A percentile compares a stretch with the other conserved stretches of the same genome.
Conservation (phyloP, 176 grass and related monocot genomes). For the Tillandsia leiboldiana region DNA sequence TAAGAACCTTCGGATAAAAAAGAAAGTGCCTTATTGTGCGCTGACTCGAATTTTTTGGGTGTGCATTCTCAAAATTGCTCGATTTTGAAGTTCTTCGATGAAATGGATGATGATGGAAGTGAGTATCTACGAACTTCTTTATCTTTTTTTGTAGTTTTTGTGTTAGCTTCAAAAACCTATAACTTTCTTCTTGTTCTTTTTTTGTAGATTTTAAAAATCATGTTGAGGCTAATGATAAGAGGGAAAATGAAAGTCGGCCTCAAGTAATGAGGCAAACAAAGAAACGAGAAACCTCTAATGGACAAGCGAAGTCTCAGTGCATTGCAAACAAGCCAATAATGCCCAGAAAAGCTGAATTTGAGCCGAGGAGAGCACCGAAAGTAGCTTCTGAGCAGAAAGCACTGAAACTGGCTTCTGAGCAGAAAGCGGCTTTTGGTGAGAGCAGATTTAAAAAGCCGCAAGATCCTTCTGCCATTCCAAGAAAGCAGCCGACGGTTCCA, state of each 20-base stretch:
- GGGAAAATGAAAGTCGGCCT: constrained; percentile 4
- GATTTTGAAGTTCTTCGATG: constrained; percentile 45
- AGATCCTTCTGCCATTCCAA: constrained; percentile 20
- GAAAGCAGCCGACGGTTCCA: constrained; percentile 27
- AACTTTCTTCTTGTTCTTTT: neutral
- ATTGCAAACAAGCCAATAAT: constrained; percentile 24
- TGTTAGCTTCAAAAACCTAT: neutral
- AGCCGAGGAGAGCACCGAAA: constrained; percentile 31
- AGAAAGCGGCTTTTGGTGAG: constrained; percentile 5
- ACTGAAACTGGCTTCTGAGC: no score
- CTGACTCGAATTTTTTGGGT: constrained; percentile 29
- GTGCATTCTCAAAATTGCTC: constrained; percentile 23
- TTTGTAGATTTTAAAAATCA: constrained; percentile 60
- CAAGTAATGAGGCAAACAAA: constrained; percentile 39
- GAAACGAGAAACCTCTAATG: constrained; percentile 17
- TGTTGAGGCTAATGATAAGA: constrained; percentile 3
- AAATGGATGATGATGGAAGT: constrained; percentile 99
- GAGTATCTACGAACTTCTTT: constrained; percentile 30
- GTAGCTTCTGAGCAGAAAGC: constrained; percentile 27
- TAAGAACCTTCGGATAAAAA: neutral
- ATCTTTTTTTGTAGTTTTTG: constrained; percentile 3
- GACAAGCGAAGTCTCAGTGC: constrained; percentile 6
- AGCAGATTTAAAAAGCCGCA: constrained; percentile 29
- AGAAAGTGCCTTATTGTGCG: neutral
- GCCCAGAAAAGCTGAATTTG: constrained; percentile 26